Conservation (phyloP, 371 early-diverging fungal genomes). For the Phascolomyces articulosus region DNA sequence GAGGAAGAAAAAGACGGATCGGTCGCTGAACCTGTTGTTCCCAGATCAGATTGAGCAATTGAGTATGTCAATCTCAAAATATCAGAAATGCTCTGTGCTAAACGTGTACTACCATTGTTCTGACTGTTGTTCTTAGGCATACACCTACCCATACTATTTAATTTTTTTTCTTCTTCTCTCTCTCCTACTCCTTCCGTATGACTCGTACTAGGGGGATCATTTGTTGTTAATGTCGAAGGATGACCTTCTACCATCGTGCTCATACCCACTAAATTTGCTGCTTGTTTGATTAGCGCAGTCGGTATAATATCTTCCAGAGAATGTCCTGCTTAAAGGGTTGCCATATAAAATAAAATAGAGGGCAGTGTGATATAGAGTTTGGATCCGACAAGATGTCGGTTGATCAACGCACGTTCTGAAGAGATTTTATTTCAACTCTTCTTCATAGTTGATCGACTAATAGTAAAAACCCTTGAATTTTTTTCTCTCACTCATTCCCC, state of each 20-base stretch:
- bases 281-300: slow-evolving; percentile 42
- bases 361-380: slow-evolving; percentile 7
- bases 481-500: not conserved
- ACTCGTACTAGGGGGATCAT: not conserved
- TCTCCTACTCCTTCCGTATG: not conserved
- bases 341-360: slow-evolving; percentile 3
- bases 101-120: not conserved
- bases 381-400: slow-evolving; percentile 5
- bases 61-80: slow-evolving; percentile 5
- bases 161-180: too few relatives aligned
- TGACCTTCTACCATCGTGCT: not conserved
- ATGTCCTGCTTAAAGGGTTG: not conserved
- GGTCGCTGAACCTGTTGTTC: not conserved
- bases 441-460: not conserved
- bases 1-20: too few relatives aligned
- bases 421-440: not conserved
- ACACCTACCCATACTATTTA: slow-evolving; percentile 10
- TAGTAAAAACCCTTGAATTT: not conserved
- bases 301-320: slow-evolving; percentile 9
- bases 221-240: not conserved
- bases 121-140: too few relatives aligned
- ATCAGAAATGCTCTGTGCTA: not conserved
- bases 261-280: slow-evolving; percentile 33
- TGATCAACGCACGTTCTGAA: slow-evolving; percentile 12
- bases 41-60: not conserved